phyloP scores from a whole-genome alignment of 345 rosid species.

The Eucalyptus dawsonii region DNA sequence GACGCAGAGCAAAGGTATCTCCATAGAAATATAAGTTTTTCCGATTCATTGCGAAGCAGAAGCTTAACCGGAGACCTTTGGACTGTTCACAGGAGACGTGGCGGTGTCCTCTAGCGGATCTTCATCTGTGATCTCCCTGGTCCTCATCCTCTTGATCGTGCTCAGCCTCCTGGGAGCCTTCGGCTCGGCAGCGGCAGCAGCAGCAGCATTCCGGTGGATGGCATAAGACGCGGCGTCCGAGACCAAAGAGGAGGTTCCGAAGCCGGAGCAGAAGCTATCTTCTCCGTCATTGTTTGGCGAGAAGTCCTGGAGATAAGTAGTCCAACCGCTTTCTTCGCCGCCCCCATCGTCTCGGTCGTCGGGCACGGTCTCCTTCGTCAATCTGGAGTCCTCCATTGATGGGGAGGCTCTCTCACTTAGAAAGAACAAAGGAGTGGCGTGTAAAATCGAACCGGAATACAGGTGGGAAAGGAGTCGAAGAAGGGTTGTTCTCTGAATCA shows the following conservation, averaged over 20 bases:
- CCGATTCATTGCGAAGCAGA: background rate
- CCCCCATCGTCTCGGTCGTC: background rate
- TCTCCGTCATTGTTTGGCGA: constrained; percentile 11
- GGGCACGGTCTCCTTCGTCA: background rate
- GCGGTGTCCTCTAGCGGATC: constrained; percentile 92
- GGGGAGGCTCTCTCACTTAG: background rate
- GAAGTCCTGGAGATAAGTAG: constrained; percentile 66
- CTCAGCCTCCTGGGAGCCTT: constrained; percentile 20
- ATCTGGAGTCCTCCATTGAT: background rate
- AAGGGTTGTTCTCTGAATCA: background rate
- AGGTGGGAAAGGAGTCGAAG: background rate
- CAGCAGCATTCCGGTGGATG: background rate
- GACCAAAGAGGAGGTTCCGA: constrained; percentile 31
- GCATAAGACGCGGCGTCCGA: constrained; percentile 66
- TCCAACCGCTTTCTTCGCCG: constrained; percentile 88
- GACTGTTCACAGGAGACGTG: constrained; percentile 75
- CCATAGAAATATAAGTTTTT: background rate
- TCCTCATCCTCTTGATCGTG: constrained; percentile 35
- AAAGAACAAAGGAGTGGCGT: background rate
- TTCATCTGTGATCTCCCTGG: constrained; percentile 33
- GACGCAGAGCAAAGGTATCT: background rate
- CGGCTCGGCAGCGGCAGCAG: background rate
- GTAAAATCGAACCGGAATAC: background rate
- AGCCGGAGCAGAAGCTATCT: constrained; percentile 20
- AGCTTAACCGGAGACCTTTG: constrained; percentile 33